Percentiles rank a stretch among this genome's conserved stretches.
These are phyloP conservation scores for Lizonia empirigonia DNA, from an alignment of 2,329 filamentous ascomycete genomes.

Conservation along the genomic window DNA sequence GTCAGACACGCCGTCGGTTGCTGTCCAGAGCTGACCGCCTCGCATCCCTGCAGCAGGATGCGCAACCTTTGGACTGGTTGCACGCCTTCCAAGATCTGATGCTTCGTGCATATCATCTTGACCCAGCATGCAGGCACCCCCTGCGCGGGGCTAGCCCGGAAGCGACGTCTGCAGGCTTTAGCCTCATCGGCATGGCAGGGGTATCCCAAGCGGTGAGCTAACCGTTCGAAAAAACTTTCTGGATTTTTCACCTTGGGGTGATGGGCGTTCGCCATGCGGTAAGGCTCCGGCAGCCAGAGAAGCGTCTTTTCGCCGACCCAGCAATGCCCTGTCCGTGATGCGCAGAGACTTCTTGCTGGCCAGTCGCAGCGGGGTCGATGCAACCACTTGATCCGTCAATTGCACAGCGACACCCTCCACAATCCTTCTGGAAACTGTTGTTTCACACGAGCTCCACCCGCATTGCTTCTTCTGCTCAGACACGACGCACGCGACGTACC, in stretches of 20 bases:
- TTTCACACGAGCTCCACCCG: constrained; percentile 34
- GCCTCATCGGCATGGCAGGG: constrained; percentile 36
- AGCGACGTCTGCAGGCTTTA: constrained; percentile 32
- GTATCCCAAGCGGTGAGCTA: constrained; percentile 38
- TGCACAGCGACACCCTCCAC: constrained; percentile 9
- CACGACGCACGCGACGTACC: constrained; percentile 43
- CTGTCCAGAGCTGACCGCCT: constrained; percentile 41
- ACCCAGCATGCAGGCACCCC: constrained; percentile 32
- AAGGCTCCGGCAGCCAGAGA: neutral
- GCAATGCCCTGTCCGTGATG: constrained; percentile 6
- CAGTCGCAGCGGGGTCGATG: constrained; percentile 7
- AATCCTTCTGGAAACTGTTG: constrained; percentile 29
- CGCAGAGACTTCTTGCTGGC: constrained; percentile 2
- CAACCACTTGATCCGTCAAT: constrained; percentile 9
- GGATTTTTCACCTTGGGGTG: constrained; percentile 2
- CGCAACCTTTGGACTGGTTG: constrained; percentile 21
- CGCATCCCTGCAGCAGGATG: constrained; percentile 23
- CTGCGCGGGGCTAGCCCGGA: constrained; percentile 30
- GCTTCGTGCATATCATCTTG: constrained; percentile 42
- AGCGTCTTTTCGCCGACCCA: constrained; percentile 11
- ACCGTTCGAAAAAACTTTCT: constrained; percentile 7
- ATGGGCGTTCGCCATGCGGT: constrained; percentile 2
- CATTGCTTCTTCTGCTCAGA: constrained; percentile 18
- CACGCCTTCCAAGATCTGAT: constrained; percentile 36
- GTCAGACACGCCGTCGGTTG: constrained; percentile 17